phyloP scores from a whole-genome alignment of 352 stramenopile genomes.

The Globisporangium viniferum region DNA sequence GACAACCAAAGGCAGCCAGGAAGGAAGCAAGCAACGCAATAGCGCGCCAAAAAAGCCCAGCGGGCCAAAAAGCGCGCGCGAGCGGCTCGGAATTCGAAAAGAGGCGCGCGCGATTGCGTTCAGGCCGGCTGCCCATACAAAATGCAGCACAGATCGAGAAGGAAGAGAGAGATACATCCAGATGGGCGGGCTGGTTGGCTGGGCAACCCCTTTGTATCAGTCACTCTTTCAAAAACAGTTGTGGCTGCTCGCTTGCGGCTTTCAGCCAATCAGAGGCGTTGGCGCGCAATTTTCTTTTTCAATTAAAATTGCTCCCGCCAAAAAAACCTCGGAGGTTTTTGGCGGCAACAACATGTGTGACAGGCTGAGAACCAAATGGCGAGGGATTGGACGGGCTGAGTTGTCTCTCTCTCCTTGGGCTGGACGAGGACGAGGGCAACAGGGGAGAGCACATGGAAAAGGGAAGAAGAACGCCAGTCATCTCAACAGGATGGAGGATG shows the following conservation, averaged over 20 bases:
- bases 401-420: not conserved
- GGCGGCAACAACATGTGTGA: slow-evolving; percentile 1
- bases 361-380: slow-evolving; percentile 3
- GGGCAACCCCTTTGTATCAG: not conserved
- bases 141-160: not conserved
- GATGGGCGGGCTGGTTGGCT: not conserved
- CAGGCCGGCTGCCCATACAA: not conserved
- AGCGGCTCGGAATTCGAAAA: slow-evolving; percentile 15
- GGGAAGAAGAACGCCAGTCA: not conserved
- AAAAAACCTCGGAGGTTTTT: slow-evolving; percentile 13
- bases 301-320: not conserved
- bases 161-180: not conserved
- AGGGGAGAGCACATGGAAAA: not conserved
- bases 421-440: not conserved
- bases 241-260: not conserved
- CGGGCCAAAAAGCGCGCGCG: slow-evolving; percentile 18
- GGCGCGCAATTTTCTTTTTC: slow-evolving; percentile 18
- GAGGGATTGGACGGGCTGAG: not conserved
- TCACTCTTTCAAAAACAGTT: not conserved
- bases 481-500: not conserved
- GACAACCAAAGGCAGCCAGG: not conserved
- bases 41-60: slow-evolving; percentile 5
- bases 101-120: slow-evolving; percentile 7
- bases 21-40: not conserved
- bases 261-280: slow-evolving; percentile 21